Conservation (phyloP, 805 yeast genomes). For the Candida argentea region DNA sequence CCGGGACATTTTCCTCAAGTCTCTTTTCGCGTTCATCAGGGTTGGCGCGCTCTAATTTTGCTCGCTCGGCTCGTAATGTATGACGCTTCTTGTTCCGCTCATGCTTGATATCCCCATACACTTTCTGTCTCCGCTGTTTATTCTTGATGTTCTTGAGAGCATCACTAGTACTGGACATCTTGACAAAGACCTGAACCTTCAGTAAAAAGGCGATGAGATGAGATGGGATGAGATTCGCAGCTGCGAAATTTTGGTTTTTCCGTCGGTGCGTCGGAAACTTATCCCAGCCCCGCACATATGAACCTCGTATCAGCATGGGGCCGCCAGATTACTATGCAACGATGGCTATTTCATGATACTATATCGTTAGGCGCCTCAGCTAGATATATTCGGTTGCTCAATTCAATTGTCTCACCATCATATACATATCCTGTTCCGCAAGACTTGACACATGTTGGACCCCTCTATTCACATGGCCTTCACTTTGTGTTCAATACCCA, state of each 20-base stretch:
- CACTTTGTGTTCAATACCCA: slow-evolving; percentile 66
- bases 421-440: background rate
- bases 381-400: slow-evolving; percentile 10
- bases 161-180: slow-evolving; percentile 17
- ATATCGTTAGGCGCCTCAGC: slow-evolving; percentile 11
- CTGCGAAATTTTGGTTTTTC: background rate
- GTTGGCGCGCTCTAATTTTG: slow-evolving; percentile 76
- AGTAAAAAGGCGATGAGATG: too few species aligned
- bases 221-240: slow-evolving; percentile 4
- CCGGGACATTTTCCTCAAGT: slow-evolving; percentile 65
- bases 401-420: slow-evolving; percentile 2
- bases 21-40: slow-evolving; percentile 79
- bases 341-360: slow-evolving; percentile 14
- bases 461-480: slow-evolving; percentile 31
- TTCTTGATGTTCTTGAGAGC: slow-evolving; percentile 46
- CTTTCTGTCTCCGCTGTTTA: slow-evolving; percentile 70
- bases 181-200: background rate
- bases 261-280: background rate
- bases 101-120: slow-evolving; percentile 64
- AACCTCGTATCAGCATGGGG: background rate
- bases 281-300: background rate
- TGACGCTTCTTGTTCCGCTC: slow-evolving; percentile 71
- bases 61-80: slow-evolving; percentile 66
- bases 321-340: slow-evolving; percentile 5
- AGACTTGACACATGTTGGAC: background rate